phyloP scores from a whole-genome alignment of 257 asterid genomes.

The Solanum bulbocastanum region DNA sequence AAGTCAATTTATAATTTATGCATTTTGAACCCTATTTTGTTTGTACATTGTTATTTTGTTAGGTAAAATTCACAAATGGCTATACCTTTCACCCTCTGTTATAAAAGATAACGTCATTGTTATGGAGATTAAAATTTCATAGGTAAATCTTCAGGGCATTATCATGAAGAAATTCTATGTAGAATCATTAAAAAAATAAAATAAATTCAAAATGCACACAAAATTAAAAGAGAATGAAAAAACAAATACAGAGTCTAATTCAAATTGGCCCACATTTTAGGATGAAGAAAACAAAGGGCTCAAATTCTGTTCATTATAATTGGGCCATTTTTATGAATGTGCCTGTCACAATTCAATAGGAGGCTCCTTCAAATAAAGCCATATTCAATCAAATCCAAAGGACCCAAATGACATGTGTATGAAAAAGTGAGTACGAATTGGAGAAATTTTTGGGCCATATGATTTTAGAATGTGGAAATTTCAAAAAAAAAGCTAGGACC shows the following conservation, averaged over 20 bases:
- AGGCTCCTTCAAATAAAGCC: neutral
- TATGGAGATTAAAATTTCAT: neutral
- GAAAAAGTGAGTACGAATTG: neutral
- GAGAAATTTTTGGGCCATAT: neutral
- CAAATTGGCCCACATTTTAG: neutral
- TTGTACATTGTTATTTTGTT: neutral
- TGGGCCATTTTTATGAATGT: neutral
- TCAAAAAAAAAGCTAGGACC: neutral
- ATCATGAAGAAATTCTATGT: neutral
- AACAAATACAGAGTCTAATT: neutral
- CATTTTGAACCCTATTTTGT: neutral
- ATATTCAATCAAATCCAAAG: neutral
- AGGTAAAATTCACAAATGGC: neutral
- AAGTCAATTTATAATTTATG: neutral
- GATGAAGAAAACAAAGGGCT: neutral
- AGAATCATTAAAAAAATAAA: neutral
- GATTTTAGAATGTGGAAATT: neutral
- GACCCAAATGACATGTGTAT: neutral
- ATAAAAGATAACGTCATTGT: neutral
- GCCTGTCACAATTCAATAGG: neutral
- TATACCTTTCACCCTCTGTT: neutral
- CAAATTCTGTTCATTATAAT: neutral
- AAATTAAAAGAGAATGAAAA: neutral
- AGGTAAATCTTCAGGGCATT: neutral
- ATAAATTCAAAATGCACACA: neutral